These are phyloP conservation scores for Colletotrichum sansevieriae DNA, from an alignment of 2,329 filamentous ascomycete species.

Conservation along the genomic window DNA sequence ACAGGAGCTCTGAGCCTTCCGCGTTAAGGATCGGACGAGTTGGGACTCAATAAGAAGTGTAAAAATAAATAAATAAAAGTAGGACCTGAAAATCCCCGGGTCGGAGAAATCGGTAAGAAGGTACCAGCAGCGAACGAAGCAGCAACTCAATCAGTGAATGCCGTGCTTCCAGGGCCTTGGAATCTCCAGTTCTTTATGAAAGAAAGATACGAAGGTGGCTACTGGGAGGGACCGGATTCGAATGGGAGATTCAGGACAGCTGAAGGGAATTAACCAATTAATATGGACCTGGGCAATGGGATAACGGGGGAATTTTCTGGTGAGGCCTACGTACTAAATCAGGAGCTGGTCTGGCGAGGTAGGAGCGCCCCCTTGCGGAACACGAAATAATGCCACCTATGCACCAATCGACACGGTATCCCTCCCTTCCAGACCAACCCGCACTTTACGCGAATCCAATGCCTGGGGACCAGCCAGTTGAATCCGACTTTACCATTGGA, in stretches of 20 bases:
- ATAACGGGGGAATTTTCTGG: slow-evolving; percentile 38
- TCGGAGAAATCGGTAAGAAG: slow-evolving; percentile 30
- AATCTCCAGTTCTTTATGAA: slow-evolving; percentile 34
- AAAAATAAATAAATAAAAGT: slow-evolving; percentile 20
- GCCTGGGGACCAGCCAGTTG: not conserved
- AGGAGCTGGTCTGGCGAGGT: slow-evolving; percentile 18
- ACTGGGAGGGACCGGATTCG: slow-evolving; percentile 8
- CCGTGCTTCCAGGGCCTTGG: slow-evolving; percentile 23
- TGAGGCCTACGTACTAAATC: slow-evolving; percentile 35
- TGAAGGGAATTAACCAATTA: slow-evolving; percentile 40
- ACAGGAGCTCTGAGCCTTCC: slow-evolving; percentile 42
- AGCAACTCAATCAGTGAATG: slow-evolving; percentile 22
- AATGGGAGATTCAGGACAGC: slow-evolving; percentile 13
- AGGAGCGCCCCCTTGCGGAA: slow-evolving; percentile 36
- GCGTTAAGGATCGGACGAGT: slow-evolving; percentile 44
- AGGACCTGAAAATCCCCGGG: slow-evolving; percentile 17
- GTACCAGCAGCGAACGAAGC: slow-evolving; percentile 26
- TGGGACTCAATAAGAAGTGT: slow-evolving; percentile 31
- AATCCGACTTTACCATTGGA: slow-evolving; percentile 20
- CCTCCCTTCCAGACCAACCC: slow-evolving; percentile 36
- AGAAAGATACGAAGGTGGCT: slow-evolving; percentile 19
- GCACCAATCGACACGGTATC: slow-evolving; percentile 40
- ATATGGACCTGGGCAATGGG: slow-evolving; percentile 34
- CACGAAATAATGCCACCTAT: slow-evolving; percentile 42
- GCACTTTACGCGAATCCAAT: slow-evolving; percentile 39